These are phyloP conservation scores for Trifolium pratense DNA, from an alignment of 306 rosid genomes.

Conservation along the genomic window DNA sequence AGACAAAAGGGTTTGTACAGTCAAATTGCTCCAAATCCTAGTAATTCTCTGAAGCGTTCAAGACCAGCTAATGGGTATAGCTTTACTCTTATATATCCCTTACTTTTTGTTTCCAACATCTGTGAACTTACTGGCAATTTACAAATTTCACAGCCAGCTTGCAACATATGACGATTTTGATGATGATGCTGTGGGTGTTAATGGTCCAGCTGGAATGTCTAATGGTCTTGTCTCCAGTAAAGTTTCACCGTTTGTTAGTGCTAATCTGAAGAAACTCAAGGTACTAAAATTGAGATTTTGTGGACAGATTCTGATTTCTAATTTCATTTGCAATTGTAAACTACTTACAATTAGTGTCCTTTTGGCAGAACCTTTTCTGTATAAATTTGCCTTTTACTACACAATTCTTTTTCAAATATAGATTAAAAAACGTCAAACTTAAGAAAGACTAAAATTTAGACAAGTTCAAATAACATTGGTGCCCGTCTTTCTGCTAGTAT, in stretches of 20 bases:
- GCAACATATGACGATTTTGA: conserved; percentile 80
- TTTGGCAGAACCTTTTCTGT: neutral
- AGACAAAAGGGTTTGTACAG: conserved; percentile 68
- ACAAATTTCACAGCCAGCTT: conserved; percentile 60
- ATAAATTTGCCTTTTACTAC: neutral
- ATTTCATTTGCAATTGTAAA: conserved; percentile 29
- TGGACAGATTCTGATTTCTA: neutral
- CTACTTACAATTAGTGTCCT: neutral
- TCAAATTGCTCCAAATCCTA: conserved; percentile 57
- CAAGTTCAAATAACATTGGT: neutral
- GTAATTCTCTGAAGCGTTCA: conserved; percentile 51
- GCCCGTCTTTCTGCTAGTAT: neutral
- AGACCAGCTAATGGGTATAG: conserved; percentile 74
- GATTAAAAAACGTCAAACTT: neutral
- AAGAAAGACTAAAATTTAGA: neutral
- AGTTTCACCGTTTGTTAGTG: conserved; percentile 47
- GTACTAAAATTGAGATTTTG: conserved; percentile 47
- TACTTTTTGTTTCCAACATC: conserved; percentile 31
- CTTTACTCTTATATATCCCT: conserved; percentile 26
- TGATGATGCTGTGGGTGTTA: conserved; percentile 62
- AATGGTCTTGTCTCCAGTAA: conserved; percentile 53
- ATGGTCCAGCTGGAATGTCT: conserved; percentile 35
- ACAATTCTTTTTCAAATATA: neutral
- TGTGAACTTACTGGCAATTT: conserved; percentile 43
- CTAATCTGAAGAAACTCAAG: conserved; percentile 63